Conservation (phyloP, 257 asterid genomes). For the Plectranthus barbatus region DNA sequence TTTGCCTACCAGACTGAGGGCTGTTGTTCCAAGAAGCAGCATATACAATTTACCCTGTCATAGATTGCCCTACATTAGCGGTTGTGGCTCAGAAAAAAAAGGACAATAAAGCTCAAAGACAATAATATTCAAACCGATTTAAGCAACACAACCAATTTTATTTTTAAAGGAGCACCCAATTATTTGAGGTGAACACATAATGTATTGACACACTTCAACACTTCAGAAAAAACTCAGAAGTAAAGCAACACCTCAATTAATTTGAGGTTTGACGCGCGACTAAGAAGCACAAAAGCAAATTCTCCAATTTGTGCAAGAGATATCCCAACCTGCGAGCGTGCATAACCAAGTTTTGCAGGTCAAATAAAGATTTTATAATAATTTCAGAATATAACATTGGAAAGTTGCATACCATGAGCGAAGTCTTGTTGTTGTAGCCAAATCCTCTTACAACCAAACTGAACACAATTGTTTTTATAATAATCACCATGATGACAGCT, state of each 20-base stretch:
- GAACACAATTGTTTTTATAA: slow-evolving; percentile 55
- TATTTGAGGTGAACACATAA: not conserved
- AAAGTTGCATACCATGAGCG: slow-evolving; percentile 55
- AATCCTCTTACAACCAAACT: slow-evolving; percentile 70
- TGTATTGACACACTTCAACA: not conserved
- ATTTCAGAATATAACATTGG: not conserved
- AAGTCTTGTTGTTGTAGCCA: slow-evolving; percentile 68
- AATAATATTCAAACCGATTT: not conserved
- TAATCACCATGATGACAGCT: slow-evolving; percentile 64
- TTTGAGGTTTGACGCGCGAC: slow-evolving; percentile 77
- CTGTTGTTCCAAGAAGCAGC: slow-evolving; percentile 83
- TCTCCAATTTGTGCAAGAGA: slow-evolving; percentile 91
- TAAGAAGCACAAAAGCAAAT: slow-evolving; percentile 80
- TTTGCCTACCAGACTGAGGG: slow-evolving; percentile 68
- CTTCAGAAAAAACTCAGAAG: not conserved
- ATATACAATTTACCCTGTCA: slow-evolving; percentile 65
- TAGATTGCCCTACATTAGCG: slow-evolving; percentile 17
- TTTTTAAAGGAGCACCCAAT: not conserved
- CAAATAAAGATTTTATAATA: slow-evolving; percentile 2
- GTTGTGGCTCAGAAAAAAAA: not conserved
- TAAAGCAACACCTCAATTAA: slow-evolving; percentile 51
- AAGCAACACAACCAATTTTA: slow-evolving; percentile 1
- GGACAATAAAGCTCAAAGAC: slow-evolving; percentile 1
- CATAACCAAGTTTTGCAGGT: slow-evolving; percentile 3
- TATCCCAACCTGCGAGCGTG: slow-evolving; percentile 65